A percentile compares a stretch with the other conserved stretches of the same genome.
phyloP scores from a whole-genome alignment of 2,329 filamentous ascomycete species.

The Akanthomyces lecanii region DNA sequence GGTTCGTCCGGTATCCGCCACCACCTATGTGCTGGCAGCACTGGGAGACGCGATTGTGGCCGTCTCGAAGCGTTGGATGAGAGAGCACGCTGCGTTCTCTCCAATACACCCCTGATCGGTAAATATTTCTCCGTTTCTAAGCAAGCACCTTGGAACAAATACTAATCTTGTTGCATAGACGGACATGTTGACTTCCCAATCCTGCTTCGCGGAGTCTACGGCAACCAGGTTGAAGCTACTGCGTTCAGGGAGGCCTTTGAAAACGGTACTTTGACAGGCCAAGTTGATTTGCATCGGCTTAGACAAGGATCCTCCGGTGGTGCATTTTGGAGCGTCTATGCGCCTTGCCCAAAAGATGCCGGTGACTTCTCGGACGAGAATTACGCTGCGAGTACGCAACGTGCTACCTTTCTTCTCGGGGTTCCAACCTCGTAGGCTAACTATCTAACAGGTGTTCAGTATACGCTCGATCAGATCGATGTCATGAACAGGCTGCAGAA shows the following conservation, averaged over 20 bases:
- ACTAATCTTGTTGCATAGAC: slow-evolving; percentile 46
- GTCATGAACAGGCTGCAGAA: slow-evolving; percentile 60
- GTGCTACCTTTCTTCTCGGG: neutral
- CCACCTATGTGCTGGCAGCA: neutral
- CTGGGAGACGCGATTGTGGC: neutral
- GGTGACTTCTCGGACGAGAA: slow-evolving; percentile 69
- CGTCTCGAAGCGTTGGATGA: neutral
- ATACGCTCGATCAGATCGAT: slow-evolving; percentile 72
- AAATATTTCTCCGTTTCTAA: neutral
- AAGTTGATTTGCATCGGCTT: slow-evolving; percentile 78
- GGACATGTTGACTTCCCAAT: slow-evolving; percentile 88
- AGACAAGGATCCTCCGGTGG: slow-evolving; percentile 69
- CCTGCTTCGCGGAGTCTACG: slow-evolving; percentile 59
- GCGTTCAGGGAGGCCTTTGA: slow-evolving; percentile 74
- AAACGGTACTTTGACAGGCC: slow-evolving; percentile 60
- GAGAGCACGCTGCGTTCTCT: slow-evolving; percentile 1
- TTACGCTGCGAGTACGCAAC: slow-evolving; percentile 58
- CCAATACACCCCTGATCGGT: slow-evolving; percentile 14
- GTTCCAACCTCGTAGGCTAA: neutral
- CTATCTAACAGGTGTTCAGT: slow-evolving; percentile 49
- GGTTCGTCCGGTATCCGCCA: neutral
- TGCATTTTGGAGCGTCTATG: slow-evolving; percentile 89
- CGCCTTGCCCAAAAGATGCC: slow-evolving; percentile 68
- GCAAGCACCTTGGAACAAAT: neutral
- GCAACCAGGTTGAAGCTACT: slow-evolving; percentile 72